These are phyloP conservation scores for Arthrobotrys musiformis DNA, from an alignment of 2,329 filamentous ascomycete genomes.

Conservation along the genomic window DNA sequence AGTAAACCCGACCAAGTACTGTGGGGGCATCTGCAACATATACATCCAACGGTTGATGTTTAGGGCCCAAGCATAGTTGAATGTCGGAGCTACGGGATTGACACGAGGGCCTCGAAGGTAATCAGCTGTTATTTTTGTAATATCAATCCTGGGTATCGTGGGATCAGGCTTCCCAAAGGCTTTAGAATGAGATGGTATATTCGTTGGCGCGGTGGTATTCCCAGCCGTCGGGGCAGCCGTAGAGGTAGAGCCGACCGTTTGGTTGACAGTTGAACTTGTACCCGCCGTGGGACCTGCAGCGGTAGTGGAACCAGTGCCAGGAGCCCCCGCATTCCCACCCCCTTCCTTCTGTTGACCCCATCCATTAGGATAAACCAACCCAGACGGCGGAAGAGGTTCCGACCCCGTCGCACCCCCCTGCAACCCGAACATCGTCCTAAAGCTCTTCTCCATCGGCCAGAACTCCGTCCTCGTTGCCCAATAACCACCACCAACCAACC, in stretches of 20 bases:
- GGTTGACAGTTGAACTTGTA: not conserved
- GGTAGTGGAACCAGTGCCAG: not conserved
- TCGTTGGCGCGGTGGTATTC: not conserved
- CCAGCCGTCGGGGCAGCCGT: not conserved
- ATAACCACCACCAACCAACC: not conserved
- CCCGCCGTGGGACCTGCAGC: too few relatives aligned
- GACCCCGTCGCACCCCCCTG: not conserved
- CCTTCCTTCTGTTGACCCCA: not conserved
- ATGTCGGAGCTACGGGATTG: not conserved
- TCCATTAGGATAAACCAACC: constrained; percentile 1
- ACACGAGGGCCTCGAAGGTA: not conserved
- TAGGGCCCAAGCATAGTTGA: not conserved
- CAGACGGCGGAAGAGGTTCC: not conserved
- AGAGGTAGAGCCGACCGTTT: not conserved
- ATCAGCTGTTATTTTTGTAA: not conserved
- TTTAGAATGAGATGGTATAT: not conserved
- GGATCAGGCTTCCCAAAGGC: not conserved
- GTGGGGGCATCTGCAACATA: not conserved
- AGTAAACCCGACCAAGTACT: not conserved
- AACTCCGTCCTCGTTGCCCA: not conserved
- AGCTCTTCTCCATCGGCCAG: constrained; percentile 29
- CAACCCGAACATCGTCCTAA: not conserved
- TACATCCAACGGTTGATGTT: not conserved
- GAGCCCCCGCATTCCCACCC: not conserved
- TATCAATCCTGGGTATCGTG: not conserved